A percentile compares a stretch with the other conserved stretches of the same genome.
phyloP scores from a whole-genome alignment of 1,139 yeast species.

The Saccharomyces uvarum region DNA sequence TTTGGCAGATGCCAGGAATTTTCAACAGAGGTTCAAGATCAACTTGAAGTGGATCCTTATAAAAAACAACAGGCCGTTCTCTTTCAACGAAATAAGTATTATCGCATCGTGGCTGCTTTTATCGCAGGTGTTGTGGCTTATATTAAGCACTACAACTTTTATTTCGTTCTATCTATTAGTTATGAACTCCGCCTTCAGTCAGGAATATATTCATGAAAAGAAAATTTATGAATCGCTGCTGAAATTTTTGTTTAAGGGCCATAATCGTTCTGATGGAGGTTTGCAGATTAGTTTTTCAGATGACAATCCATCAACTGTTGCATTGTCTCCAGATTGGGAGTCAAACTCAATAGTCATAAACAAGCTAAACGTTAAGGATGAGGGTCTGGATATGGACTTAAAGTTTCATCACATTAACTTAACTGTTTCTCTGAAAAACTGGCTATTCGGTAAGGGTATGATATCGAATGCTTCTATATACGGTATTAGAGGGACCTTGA shows the following conservation, averaged over 20 bases:
- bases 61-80: conserved; percentile 41
- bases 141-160: conserved; percentile 59
- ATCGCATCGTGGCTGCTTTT: conserved; percentile 38
- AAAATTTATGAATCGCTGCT: conserved; percentile 27
- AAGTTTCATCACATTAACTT: conserved; percentile 48
- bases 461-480: conserved; percentile 53
- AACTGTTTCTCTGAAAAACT: conserved; percentile 55
- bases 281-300: not conserved
- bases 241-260: conserved; percentile 33
- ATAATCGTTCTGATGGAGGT: not conserved
- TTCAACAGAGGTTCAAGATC: conserved; percentile 40
- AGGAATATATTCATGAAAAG: conserved; percentile 34
- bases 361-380: conserved; percentile 43
- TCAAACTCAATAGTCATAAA: conserved; percentile 46
- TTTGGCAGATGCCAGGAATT: conserved; percentile 39
- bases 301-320: conserved; percentile 14
- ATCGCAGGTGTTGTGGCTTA: conserved; percentile 38
- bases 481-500: conserved; percentile 49
- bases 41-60: conserved; percentile 54
- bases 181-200: conserved; percentile 36
- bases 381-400: conserved; percentile 27
- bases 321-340: conserved; percentile 44
- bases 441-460: conserved; percentile 64
- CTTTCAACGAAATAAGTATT: conserved; percentile 50
- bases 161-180: conserved; percentile 47